A percentile compares a stretch with the other conserved stretches of the same genome.
Evolutionary conservation across 768 basidiomycete genomes (phyloP).

Genomic region (Rhizopogon roseolus): DNA sequence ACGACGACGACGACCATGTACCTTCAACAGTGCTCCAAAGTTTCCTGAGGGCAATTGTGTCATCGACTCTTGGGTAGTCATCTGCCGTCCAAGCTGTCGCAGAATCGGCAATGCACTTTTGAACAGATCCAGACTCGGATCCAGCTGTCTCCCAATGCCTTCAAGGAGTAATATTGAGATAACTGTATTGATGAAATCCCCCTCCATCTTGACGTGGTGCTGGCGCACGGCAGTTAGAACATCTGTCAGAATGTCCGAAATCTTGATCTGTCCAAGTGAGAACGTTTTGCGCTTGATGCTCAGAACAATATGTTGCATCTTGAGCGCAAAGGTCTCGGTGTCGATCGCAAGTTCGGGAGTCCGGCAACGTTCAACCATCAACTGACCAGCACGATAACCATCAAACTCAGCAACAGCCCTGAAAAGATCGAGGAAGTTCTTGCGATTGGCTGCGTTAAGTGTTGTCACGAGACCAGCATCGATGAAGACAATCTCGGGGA

Average conservation of each 20-base stretch:
- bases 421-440: slow-evolving; percentile 96
- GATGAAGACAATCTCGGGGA: slow-evolving; percentile 93
- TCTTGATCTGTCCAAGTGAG: slow-evolving; percentile 93
- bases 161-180: slow-evolving; percentile 90
- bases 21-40: slow-evolving; percentile 86
- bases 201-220: slow-evolving; percentile 98
- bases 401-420: slow-evolving; percentile 95
- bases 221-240: slow-evolving; percentile 81
- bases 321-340: slow-evolving; percentile 91
- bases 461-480: slow-evolving; percentile 94
- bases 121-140: slow-evolving; percentile 91
- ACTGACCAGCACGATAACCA: slow-evolving; percentile 89
- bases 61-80: slow-evolving; percentile 70
- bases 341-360: slow-evolving; percentile 88
- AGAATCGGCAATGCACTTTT: slow-evolving; percentile 93
- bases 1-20: slow-evolving; percentile 19
- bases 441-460: slow-evolving; percentile 74
- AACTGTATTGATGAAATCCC: slow-evolving; percentile 97
- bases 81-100: slow-evolving; percentile 85
- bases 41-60: slow-evolving; percentile 63
- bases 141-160: slow-evolving; percentile 92
- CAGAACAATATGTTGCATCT: slow-evolving; percentile 95
- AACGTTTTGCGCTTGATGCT: slow-evolving; percentile 96
- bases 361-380: slow-evolving; percentile 95
- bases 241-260: slow-evolving; percentile 87